phyloP scores from a whole-genome alignment of 2,329 filamentous ascomycete genomes.

The Penicillium sp. region DNA sequence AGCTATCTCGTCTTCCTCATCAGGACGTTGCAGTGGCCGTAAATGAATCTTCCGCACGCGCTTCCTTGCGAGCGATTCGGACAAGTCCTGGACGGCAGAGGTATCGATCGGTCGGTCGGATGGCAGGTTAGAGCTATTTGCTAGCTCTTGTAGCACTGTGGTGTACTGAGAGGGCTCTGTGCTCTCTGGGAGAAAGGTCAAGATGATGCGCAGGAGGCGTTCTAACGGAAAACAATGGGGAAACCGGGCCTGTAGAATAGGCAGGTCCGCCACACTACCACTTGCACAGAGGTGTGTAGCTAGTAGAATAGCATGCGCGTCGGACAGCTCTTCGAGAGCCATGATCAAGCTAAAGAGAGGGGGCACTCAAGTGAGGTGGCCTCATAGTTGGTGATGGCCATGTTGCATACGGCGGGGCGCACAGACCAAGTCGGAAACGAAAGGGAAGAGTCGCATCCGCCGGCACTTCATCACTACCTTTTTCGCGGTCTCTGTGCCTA shows the following conservation, averaged over 20 bases:
- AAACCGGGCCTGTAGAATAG: slow-evolving; percentile 49
- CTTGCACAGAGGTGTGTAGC: slow-evolving; percentile 56
- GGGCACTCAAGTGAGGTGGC: slow-evolving; percentile 26
- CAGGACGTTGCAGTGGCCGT: slow-evolving; percentile 46
- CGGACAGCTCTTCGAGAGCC: slow-evolving; percentile 44
- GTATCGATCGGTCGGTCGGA: slow-evolving; percentile 42
- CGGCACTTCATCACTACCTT: slow-evolving; percentile 23
- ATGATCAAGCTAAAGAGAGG: slow-evolving; percentile 24
- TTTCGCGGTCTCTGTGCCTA: slow-evolving; percentile 21
- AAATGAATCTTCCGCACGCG: slow-evolving; percentile 52
- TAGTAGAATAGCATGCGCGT: slow-evolving; percentile 57
- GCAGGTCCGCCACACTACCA: slow-evolving; percentile 52
- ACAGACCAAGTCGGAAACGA: slow-evolving; percentile 30
- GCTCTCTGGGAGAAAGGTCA: slow-evolving; percentile 61
- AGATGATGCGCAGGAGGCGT: slow-evolving; percentile 56
- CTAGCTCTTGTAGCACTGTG: slow-evolving; percentile 48
- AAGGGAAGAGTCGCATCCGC: slow-evolving; percentile 32
- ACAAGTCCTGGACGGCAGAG: slow-evolving; percentile 47
- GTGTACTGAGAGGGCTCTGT: slow-evolving; percentile 51
- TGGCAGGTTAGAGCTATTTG: slow-evolving; percentile 29
- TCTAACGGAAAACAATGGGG: slow-evolving; percentile 49
- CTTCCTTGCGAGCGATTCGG: slow-evolving; percentile 50
- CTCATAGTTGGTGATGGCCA: slow-evolving; percentile 21
- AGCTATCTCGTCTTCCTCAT: slow-evolving; percentile 43
- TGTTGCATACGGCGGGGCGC: slow-evolving; percentile 25